A percentile compares a stretch with the other conserved stretches of the same genome.
Conservation (phyloP, 768 basidiomycete species). For the Boletellus emodensis region DNA sequence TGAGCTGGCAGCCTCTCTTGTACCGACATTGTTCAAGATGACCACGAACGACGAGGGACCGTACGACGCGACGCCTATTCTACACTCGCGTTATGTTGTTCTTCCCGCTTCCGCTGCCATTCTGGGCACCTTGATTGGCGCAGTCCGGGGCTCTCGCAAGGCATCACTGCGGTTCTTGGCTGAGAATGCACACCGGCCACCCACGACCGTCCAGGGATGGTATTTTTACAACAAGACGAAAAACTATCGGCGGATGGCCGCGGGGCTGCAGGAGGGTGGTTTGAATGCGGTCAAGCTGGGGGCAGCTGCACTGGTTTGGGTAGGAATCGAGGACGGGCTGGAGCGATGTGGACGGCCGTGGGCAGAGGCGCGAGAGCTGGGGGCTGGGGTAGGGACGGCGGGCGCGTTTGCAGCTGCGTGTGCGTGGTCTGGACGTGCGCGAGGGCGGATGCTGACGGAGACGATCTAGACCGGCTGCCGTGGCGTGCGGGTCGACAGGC, state of each 20-base stretch:
- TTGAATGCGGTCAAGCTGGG: slow-evolving; percentile 52
- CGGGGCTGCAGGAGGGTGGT: slow-evolving; percentile 65
- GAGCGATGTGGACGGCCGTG: slow-evolving; percentile 33
- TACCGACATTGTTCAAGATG: slow-evolving; percentile 14
- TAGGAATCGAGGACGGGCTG: slow-evolving; percentile 45
- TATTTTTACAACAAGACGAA: slow-evolving; percentile 97
- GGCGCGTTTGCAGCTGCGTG: slow-evolving; percentile 53
- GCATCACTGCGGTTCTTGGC: slow-evolving; percentile 81
- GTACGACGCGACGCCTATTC: slow-evolving; percentile 30
- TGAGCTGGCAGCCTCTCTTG: neutral
- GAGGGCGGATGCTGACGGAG: neutral
- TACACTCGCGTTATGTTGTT: slow-evolving; percentile 49
- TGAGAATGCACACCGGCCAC: slow-evolving; percentile 88
- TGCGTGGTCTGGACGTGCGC: slow-evolving; percentile 30
- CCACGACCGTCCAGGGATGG: slow-evolving; percentile 85
- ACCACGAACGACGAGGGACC: slow-evolving; percentile 8
- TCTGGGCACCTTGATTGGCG: slow-evolving; percentile 65
- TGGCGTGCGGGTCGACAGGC: slow-evolving; percentile 47
- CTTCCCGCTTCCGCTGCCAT: slow-evolving; percentile 59
- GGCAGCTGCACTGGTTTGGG: slow-evolving; percentile 44
- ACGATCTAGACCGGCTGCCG: slow-evolving; percentile 51
- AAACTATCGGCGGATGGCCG: slow-evolving; percentile 80
- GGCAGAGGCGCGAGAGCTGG: slow-evolving; percentile 47
- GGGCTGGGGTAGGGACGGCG: slow-evolving; percentile 64
- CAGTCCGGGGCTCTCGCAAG: slow-evolving; percentile 64